Evolutionary conservation across 768 basidiomycete species (phyloP), one percentile per base, ranked within the genome.

Genomic region (Lentinula raphanica): DNA sequence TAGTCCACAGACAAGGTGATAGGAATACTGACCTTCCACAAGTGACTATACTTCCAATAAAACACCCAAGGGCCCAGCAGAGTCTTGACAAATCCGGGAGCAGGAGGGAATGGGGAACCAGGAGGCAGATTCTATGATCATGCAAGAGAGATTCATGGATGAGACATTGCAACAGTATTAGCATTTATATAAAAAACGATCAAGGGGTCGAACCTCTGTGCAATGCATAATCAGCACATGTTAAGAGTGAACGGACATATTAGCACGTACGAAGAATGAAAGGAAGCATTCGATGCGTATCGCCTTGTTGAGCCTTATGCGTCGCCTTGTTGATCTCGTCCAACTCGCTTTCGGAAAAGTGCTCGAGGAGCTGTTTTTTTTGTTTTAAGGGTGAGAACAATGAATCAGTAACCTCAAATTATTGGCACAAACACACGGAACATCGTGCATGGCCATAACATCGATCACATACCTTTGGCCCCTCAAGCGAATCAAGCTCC

Each of bases 51-150:
- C 31, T 58, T 61, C 60, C 60, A 61, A 31, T 61, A 61, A 35
- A 61, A 58, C 5, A 61, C 53, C 55, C 55, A 61, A 3, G 60
- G 60, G 11, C 49, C 56, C n/a, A 61, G 49, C 27, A 61, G 23
- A 35, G 32, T 61, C 50, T 45, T 61, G 23, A 61, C 60, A 29
- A 61, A 61, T 3, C 57, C 57, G 9, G 60, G 60, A 12, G 60
- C 60, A 2, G 60, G 60, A 35, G 60, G 60, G 50, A 61, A 61
- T 23, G 60, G 60, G 13, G 38, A 58, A 15, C 40, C 29, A 27
- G 56, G 57, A 44, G 56, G 60, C 12, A 61, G 49, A 32, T 61
- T 61, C 57, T 61, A 11, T 3, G 32, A 13, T 0, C 9, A 27
- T 3, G 19, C 9, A 15, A 12, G 19, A n/a, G n/a, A n/a, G n/a